phyloP scores from a whole-genome alignment of 805 yeast genomes.

The Saccharomyces mikatae region DNA sequence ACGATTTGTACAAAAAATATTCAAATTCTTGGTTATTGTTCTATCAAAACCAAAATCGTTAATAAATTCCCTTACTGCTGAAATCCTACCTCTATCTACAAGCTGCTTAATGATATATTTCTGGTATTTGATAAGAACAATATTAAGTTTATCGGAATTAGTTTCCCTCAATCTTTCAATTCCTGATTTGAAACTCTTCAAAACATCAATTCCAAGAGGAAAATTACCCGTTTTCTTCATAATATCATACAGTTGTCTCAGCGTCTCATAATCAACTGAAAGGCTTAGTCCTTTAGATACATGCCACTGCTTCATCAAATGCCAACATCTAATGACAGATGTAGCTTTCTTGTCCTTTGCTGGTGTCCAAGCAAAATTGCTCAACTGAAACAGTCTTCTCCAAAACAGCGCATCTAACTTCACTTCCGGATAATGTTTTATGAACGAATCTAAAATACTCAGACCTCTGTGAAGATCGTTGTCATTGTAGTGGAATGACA shows the following conservation, averaged over 20 bases:
- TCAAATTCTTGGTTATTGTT: slow-evolving; percentile 9
- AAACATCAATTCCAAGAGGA: slow-evolving; percentile 12
- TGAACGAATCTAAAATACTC: slow-evolving; percentile 13
- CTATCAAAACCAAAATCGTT: slow-evolving; percentile 15
- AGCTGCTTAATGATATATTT: slow-evolving; percentile 14
- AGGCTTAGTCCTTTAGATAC: slow-evolving; percentile 1
- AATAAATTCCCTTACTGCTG: slow-evolving; percentile 15
- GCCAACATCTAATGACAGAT: slow-evolving; percentile 16
- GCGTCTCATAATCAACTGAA: slow-evolving; percentile 14
- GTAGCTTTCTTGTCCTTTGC: slow-evolving; percentile 11
- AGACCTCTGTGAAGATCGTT: slow-evolving; percentile 11
- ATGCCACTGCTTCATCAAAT: slow-evolving; percentile 22
- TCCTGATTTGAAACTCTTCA: slow-evolving; percentile 1
- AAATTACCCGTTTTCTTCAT: slow-evolving; percentile 13
- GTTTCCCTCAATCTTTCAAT: neutral
- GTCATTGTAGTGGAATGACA: slow-evolving; percentile 14
- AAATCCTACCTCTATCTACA: slow-evolving; percentile 9
- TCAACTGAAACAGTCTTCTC: slow-evolving; percentile 20
- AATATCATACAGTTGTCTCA: slow-evolving; percentile 11
- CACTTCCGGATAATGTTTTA: slow-evolving; percentile 15
- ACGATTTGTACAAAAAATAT: neutral
- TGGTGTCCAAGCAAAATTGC: slow-evolving; percentile 11
- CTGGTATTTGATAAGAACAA: slow-evolving; percentile 15
- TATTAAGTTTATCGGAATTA: slow-evolving; percentile 3
- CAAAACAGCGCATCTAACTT: slow-evolving; percentile 19